Conservation (phyloP, 2,329 filamentous ascomycete species). For the Exserohilum turcica region DNA sequence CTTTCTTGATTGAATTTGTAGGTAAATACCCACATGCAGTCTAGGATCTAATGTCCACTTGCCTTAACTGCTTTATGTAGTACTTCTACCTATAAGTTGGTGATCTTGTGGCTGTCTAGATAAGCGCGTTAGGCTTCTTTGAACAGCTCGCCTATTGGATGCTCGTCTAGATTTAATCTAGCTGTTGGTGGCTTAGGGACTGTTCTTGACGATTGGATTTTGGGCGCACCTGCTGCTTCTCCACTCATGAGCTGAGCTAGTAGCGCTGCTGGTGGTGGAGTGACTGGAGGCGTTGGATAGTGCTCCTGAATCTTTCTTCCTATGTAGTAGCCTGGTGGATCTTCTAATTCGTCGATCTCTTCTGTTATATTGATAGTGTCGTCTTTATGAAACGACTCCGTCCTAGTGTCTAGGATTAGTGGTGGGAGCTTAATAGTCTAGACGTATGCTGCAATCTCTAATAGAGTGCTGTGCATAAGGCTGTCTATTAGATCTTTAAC, state of each 20-base stretch:
- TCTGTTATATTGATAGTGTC: neutral
- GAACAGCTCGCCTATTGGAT: neutral
- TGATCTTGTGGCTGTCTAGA: neutral
- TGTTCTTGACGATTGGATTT: neutral
- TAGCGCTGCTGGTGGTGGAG: neutral
- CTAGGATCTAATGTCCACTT: conserved; percentile 5
- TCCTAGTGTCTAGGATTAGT: conserved; percentile 2
- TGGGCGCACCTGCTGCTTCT: neutral
- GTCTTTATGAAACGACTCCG: neutral
- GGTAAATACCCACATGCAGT: conserved; percentile 14
- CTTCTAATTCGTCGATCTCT: neutral
- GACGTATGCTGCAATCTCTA: neutral
- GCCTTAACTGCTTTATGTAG: neutral
- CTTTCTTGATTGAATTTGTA: conserved; percentile 9
- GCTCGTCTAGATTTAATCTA: neutral
- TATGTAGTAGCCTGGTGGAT: neutral
- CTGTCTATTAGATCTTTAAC: neutral
- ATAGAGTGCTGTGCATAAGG: neutral
- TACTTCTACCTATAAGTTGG: neutral
- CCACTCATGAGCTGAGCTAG: neutral
- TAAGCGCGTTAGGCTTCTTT: neutral
- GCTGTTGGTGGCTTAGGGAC: neutral
- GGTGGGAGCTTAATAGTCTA: neutral
- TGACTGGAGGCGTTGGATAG: neutral
- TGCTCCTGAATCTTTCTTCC: neutral